Evolutionary conservation across 345 rosid genomes (phyloP).

Genomic region (Melaleuca alternifolia): DNA sequence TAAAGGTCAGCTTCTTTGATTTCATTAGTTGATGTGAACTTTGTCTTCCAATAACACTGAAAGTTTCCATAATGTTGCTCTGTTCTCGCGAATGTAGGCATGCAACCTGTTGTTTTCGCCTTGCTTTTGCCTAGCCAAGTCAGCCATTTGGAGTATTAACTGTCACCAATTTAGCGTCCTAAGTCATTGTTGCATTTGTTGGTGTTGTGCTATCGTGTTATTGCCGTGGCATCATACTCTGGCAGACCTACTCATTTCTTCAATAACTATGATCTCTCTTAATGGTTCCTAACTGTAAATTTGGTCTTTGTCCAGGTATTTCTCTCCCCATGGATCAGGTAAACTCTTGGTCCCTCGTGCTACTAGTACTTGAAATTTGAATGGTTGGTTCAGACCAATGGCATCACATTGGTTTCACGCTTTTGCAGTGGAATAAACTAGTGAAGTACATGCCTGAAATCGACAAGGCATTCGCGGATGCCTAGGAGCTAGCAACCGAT

Average conservation of each 20-base stretch:
- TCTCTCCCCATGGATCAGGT: conserved; percentile 84
- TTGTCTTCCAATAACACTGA: not conserved
- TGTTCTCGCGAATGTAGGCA: not conserved
- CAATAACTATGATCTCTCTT: not conserved
- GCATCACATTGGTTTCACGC: not conserved
- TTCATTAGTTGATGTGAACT: not conserved
- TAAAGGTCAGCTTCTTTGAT: not conserved
- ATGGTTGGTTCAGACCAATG: not conserved
- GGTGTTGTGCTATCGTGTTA: not conserved
- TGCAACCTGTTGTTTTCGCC: not conserved
- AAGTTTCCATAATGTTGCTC: not conserved
- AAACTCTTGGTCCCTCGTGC: not conserved
- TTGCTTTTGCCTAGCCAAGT: not conserved
- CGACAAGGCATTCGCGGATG: conserved; percentile 49
- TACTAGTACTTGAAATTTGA: not conserved
- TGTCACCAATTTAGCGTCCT: not conserved
- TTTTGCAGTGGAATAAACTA: conserved; percentile 58
- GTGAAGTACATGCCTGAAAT: conserved; percentile 47
- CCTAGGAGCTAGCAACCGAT: not conserved
- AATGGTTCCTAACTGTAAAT: not conserved
- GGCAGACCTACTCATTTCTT: accelerated
- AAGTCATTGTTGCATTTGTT: not conserved
- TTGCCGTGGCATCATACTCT: not conserved
- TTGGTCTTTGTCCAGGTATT: conserved; percentile 42
- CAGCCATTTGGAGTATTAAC: not conserved